phyloP scores from a whole-genome alignment of 495 filamentous ascomycete species.

The Talaromyces thailandensis region DNA sequence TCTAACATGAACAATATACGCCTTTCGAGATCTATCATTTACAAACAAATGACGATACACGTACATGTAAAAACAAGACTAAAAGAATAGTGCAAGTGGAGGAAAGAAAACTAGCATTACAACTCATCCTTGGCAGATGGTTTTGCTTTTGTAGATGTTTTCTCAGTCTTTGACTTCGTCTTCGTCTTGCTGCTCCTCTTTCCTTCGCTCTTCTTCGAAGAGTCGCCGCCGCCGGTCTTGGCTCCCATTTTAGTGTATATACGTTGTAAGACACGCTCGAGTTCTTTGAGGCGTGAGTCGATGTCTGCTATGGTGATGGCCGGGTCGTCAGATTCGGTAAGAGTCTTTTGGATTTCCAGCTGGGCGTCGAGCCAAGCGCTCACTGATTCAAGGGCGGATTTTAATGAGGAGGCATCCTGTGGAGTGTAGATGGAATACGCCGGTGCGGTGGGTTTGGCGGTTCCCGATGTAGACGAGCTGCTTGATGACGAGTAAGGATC shows the following conservation, averaged over 20 bases:
- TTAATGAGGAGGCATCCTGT: slow-evolving; percentile 47
- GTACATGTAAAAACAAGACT: neutral
- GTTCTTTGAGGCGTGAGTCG: slow-evolving; percentile 39
- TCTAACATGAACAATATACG: neutral
- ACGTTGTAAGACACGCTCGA: slow-evolving; percentile 64
- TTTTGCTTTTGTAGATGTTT: slow-evolving; percentile 12
- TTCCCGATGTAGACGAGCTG: slow-evolving; percentile 17
- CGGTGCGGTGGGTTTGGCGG: slow-evolving; percentile 27
- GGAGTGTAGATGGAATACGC: slow-evolving; percentile 34
- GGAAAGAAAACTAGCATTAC: slow-evolving; percentile 11
- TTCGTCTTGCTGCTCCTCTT: slow-evolving; percentile 34
- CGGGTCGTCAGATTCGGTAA: slow-evolving; percentile 60
- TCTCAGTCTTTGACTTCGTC: slow-evolving; percentile 28
- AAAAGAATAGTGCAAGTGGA: neutral
- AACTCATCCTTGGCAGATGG: slow-evolving; percentile 32
- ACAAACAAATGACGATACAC: slow-evolving; percentile 5
- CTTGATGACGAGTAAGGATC: slow-evolving; percentile 29
- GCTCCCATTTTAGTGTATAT: slow-evolving; percentile 48
- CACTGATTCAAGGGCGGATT: slow-evolving; percentile 24
- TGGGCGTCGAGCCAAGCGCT: slow-evolving; percentile 60
- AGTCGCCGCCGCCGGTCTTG: slow-evolving; percentile 1
- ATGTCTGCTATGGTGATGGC: slow-evolving; percentile 61
- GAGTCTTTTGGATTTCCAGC: slow-evolving; percentile 55
- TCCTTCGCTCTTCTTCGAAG: slow-evolving; percentile 42
- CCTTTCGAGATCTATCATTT: slow-evolving; percentile 4